Conservation (phyloP, 768 basidiomycete genomes). For the Tulasnella sp. region DNA sequence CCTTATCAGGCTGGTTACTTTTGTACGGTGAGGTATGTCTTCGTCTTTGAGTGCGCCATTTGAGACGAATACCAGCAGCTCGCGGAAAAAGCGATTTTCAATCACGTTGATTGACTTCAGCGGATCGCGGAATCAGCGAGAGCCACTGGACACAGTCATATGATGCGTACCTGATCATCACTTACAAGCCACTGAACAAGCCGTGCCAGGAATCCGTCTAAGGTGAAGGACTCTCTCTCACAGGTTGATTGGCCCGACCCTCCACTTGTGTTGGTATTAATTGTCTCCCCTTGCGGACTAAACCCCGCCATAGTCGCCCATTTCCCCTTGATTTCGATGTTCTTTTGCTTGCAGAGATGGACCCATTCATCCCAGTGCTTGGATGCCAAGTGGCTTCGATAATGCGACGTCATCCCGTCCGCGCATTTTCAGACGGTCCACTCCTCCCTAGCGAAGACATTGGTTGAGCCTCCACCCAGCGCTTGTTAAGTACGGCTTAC, state of each 20-base stretch:
- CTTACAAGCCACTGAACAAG: not conserved
- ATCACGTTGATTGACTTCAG: not conserved
- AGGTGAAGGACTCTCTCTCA: not conserved
- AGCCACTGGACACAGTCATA: no score
- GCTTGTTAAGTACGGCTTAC: not conserved
- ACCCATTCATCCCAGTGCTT: not conserved
- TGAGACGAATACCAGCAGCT: not conserved
- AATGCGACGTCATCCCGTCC: not conserved
- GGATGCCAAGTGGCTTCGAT: not conserved
- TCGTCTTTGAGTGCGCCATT: not conserved
- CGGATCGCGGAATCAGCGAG: not conserved
- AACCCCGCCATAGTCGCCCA: not conserved
- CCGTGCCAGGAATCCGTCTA: not conserved
- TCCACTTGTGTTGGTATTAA: not conserved
- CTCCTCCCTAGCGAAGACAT: not conserved
- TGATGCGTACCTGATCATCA: not conserved
- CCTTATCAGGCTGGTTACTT: not conserved
- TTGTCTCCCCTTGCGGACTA: not conserved
- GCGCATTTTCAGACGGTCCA: not conserved
- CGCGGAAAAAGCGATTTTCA: not conserved
- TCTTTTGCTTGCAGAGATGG: not conserved
- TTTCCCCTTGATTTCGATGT: not conserved
- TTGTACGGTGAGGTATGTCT: not conserved
- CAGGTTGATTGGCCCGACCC: not conserved
- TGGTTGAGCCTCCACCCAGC: not conserved